These are phyloP conservation scores for Protomyces inouyei DNA, from an alignment of 1,139 yeast genomes.

Conservation along the genomic window DNA sequence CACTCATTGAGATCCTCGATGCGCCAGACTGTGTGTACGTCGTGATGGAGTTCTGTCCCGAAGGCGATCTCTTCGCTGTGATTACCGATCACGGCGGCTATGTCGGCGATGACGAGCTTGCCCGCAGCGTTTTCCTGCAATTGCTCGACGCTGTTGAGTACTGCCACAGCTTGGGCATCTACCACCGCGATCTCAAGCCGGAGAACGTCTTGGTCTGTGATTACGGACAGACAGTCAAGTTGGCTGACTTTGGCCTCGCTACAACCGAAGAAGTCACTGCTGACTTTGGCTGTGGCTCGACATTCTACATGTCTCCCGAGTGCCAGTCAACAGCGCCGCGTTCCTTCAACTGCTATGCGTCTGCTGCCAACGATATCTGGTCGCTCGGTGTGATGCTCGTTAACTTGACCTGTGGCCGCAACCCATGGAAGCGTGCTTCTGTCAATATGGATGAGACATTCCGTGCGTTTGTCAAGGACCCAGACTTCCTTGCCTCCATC, in stretches of 20 bases:
- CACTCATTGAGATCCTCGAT: slow-evolving; percentile 65
- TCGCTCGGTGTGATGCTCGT: slow-evolving; percentile 76
- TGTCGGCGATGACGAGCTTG: slow-evolving; percentile 49
- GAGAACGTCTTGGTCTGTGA: slow-evolving; percentile 73
- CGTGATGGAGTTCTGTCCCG: slow-evolving; percentile 75
- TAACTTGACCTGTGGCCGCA: slow-evolving; percentile 74
- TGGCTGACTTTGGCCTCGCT: slow-evolving; percentile 86
- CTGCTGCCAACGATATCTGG: slow-evolving; percentile 82
- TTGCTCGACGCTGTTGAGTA: slow-evolving; percentile 65
- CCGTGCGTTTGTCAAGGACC: slow-evolving; percentile 49
- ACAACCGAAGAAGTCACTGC: slow-evolving; percentile 58
- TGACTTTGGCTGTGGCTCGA: slow-evolving; percentile 78
- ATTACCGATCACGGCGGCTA: slow-evolving; percentile 66
- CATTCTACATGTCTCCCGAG: slow-evolving; percentile 84
- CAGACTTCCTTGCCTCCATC: slow-evolving; percentile 54
- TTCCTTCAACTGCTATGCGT: slow-evolving; percentile 37
- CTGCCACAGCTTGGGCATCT: slow-evolving; percentile 63
- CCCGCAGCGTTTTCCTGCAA: slow-evolving; percentile 71
- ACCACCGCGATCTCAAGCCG: slow-evolving; percentile 88
- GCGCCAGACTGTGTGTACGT: slow-evolving; percentile 50
- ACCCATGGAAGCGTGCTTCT: slow-evolving; percentile 87
- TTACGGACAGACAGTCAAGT: slow-evolving; percentile 53
- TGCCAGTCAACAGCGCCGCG: slow-evolving; percentile 28
- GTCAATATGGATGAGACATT: slow-evolving; percentile 55
- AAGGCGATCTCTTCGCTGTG: slow-evolving; percentile 68